phyloP scores from a whole-genome alignment of 495 filamentous ascomycete genomes.

The Aspergillus carlsbadensis region DNA sequence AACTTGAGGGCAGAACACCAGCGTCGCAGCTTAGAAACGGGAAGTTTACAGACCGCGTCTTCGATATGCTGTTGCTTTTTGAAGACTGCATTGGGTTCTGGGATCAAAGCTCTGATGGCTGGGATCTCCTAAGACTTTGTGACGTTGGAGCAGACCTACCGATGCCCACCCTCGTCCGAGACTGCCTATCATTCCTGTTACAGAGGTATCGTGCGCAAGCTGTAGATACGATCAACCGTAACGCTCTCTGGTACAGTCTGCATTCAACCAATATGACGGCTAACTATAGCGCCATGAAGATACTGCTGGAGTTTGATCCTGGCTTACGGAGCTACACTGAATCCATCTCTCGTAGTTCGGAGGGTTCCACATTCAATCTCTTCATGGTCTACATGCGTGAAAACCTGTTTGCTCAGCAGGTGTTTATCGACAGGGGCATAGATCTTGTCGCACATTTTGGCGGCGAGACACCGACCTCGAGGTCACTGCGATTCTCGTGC shows the following conservation, averaged over 20 bases:
- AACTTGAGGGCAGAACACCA: no score
- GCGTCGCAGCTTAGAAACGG: no score
- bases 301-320: background rate
- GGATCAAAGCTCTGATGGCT: background rate
- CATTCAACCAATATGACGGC: background rate
- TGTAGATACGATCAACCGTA: background rate
- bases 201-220: background rate
- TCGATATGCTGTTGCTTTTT: background rate
- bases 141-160: background rate
- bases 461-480: background rate
- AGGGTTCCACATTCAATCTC: no score
- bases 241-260: background rate
- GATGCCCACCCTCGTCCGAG: background rate
- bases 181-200: background rate
- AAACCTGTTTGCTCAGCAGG: background rate
- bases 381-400: background rate
- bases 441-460: background rate
- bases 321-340: background rate
- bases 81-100: constrained; percentile 2
- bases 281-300: background rate
- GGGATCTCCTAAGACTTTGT: background rate
- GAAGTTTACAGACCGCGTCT: no score
- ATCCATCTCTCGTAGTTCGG: background rate
- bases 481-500: background rate
- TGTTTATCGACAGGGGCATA: background rate